Base-by-base conservation (phyloP, 768 basidiomycete genomes). In the Leccinum boreale region DNA sequence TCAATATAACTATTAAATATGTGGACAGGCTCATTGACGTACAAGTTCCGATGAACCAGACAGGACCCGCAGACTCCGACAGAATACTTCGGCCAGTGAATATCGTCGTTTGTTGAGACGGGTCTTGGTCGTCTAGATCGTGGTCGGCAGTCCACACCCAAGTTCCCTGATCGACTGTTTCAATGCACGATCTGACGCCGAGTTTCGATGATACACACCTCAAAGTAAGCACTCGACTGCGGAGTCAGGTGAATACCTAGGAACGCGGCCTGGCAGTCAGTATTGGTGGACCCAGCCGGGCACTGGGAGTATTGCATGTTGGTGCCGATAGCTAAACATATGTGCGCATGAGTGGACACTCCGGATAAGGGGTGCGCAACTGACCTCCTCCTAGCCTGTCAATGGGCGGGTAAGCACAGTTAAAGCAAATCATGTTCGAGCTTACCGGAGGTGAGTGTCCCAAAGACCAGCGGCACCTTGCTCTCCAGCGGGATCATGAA, bases 131-230 rank as follows among this genome's bases (percentile, higher is more conserved):
- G 58, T 89, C 85, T 6, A 67, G 3, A 31, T 67, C 66, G 62
- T 93, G 90, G 63, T 93, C 91, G 10, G 90, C 88, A 7, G 82
- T 73, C 90, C 90, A 92, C 4, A 89, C 80, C 90, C 89, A 92
- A 15, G 84, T 80, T 4, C 85, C 87, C 85, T 87, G 53, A 36
- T 45, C 15, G 15, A 31, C 35, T 26, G 33, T 21, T 58, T 9
- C 15, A 54, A 21, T 57, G 5, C 4, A 44, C 2, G 19, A 3
- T 3, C 4, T 3, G 19, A 23, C 1, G 12, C 19, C 10, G 14
- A 42, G 23, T 1, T 31, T 29, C 8, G 5, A 57, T 3, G 5
- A 23, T 5, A 50, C 55, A 11, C 7, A 85, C 87, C 77, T 90
- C 87, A 26, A 89, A 73, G 67, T 86, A 86, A 23, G 79, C 85